Evolutionary conservation across 345 rosid species (phyloP).

Genomic region (Pugionium cornutum): DNA sequence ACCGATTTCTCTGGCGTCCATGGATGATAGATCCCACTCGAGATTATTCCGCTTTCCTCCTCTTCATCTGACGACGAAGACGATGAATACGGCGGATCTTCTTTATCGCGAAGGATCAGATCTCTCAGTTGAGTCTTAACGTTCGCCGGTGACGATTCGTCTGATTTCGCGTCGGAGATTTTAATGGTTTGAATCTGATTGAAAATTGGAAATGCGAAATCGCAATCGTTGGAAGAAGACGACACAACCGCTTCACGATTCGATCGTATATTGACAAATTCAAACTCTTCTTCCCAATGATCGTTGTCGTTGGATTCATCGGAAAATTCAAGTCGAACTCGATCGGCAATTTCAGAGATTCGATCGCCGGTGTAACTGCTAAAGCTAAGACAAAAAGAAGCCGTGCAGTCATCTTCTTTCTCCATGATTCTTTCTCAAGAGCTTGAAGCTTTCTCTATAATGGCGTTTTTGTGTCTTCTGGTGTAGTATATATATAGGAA

Average conservation of each 20-base stretch:
- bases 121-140: slow-evolving; percentile 48
- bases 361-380: slow-evolving; percentile 50
- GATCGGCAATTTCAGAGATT: slow-evolving; percentile 42
- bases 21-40: slow-evolving; percentile 58
- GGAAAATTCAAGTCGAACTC: slow-evolving; percentile 38
- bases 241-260: neutral
- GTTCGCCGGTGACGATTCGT: slow-evolving; percentile 4
- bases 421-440: slow-evolving; percentile 14
- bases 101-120: slow-evolving; percentile 51
- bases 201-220: slow-evolving; percentile 62
- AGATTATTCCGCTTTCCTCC: slow-evolving; percentile 35
- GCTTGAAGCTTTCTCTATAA: slow-evolving; percentile 3
- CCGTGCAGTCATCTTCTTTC: slow-evolving; percentile 38
- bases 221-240: slow-evolving; percentile 23
- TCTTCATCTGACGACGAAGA: slow-evolving; percentile 62
- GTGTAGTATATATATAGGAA: slow-evolving; percentile 3
- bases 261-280: slow-evolving; percentile 41
- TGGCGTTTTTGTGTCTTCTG: neutral
- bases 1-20: slow-evolving; percentile 57
- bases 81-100: slow-evolving; percentile 48
- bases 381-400: slow-evolving; percentile 69
- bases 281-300: slow-evolving; percentile 46
- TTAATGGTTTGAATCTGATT: slow-evolving; percentile 45
- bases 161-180: neutral
- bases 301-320: slow-evolving; percentile 21